These are phyloP conservation scores for Aspergillus eucalypticola DNA, from an alignment of 2,329 filamentous ascomycete species.

Conservation along the genomic window DNA sequence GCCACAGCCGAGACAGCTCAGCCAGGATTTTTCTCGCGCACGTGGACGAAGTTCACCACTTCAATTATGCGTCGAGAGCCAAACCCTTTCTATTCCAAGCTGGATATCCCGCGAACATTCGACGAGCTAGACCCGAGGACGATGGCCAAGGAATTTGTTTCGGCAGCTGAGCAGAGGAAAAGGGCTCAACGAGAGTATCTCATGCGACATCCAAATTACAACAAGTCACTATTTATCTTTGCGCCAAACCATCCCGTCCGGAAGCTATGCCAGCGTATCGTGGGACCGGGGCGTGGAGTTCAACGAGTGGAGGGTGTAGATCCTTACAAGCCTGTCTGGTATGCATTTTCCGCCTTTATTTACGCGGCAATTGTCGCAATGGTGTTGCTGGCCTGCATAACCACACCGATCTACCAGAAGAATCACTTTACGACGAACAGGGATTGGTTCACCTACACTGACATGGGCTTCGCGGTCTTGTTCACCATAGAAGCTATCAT, in stretches of 20 bases:
- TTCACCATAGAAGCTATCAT: constrained; percentile 86
- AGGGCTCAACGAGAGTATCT: constrained; percentile 90
- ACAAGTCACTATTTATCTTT: constrained; percentile 88
- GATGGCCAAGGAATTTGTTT: constrained; percentile 88
- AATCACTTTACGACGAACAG: constrained; percentile 71
- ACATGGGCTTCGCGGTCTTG: constrained; percentile 82
- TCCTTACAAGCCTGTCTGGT: constrained; percentile 88
- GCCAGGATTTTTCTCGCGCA: constrained; percentile 59
- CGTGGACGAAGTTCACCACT: constrained; percentile 63
- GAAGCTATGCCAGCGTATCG: constrained; percentile 80
- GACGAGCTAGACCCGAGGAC: constrained; percentile 79
- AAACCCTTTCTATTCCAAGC: constrained; percentile 91
- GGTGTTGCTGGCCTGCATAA: constrained; percentile 94
- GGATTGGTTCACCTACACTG: constrained; percentile 96
- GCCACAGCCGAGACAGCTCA: constrained; percentile 48
- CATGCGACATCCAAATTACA: constrained; percentile 82
- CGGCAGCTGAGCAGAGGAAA: constrained; percentile 77
- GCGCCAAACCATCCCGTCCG: constrained; percentile 74
- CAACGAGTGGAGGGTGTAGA: constrained; percentile 87
- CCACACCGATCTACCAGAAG: constrained; percentile 90
- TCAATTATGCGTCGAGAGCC: constrained; percentile 68
- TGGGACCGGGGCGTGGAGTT: constrained; percentile 83
- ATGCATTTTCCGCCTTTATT: constrained; percentile 87
- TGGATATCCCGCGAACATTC: constrained; percentile 69
- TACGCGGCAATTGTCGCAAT: constrained; percentile 94